Percentiles rank a stretch among this genome's conserved stretches.
Conservation (phyloP, 2,329 filamentous ascomycete genomes). For the Drechslerella dactyloides region DNA sequence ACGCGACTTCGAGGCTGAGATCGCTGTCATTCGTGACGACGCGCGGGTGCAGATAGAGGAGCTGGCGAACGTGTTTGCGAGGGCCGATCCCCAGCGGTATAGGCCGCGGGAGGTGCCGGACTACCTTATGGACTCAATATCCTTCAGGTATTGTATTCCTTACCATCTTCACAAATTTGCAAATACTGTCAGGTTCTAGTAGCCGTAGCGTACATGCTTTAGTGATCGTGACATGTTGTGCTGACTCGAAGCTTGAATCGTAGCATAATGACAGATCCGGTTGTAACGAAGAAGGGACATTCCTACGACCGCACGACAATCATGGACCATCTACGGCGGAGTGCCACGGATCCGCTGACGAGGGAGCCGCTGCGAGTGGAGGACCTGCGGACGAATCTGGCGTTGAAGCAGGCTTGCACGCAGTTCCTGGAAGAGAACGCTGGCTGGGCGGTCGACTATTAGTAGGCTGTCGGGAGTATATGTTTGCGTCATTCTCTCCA, state of each 20-base stretch:
- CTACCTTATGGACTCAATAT: constrained; percentile 78
- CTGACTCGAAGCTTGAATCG: background rate
- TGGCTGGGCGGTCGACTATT: constrained; percentile 92
- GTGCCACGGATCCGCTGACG: constrained; percentile 80
- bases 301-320: constrained; percentile 89
- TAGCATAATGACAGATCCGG: constrained; percentile 73
- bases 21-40: constrained; percentile 61
- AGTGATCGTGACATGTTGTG: background rate
- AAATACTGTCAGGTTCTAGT: too few species aligned
- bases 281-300: constrained; percentile 79
- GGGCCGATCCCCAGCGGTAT: constrained; percentile 60
- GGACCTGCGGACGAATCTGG: constrained; percentile 82
- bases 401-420: constrained; percentile 78
- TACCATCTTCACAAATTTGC: too few species aligned
- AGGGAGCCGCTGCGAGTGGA: constrained; percentile 71
- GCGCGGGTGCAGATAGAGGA: constrained; percentile 56
- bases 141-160: constrained; percentile 61
- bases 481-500: background rate
- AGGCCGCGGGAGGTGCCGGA: constrained; percentile 71
- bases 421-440: constrained; percentile 80
- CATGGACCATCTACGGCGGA: constrained; percentile 79
- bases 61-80: constrained; percentile 64
- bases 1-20: constrained; percentile 49
- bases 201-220: too few species aligned
- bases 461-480: constrained; percentile 62